Conservation (phyloP, 2,329 filamentous ascomycete genomes). For the Aspergillus neotritici region DNA sequence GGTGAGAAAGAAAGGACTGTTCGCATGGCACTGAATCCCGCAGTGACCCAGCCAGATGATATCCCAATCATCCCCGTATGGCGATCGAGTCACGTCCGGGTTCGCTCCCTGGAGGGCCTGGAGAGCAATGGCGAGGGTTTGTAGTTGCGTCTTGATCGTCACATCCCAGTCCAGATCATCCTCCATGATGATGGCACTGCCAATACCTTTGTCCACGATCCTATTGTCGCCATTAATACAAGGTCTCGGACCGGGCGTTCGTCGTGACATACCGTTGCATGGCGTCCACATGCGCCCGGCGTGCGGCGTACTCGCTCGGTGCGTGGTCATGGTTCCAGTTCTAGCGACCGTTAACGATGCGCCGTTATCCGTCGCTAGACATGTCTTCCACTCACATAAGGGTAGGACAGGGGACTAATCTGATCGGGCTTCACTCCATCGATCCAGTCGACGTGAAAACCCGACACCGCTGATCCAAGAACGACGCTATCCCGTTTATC, state of each 20-base stretch:
- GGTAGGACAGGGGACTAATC: slow-evolving; percentile 13
- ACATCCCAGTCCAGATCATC: slow-evolving; percentile 16
- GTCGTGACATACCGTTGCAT: slow-evolving; percentile 13
- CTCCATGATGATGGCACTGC: slow-evolving; percentile 15
- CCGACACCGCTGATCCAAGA: slow-evolving; percentile 15
- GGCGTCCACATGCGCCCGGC: slow-evolving; percentile 18
- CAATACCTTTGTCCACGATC: slow-evolving; percentile 10
- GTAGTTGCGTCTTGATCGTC: slow-evolving; percentile 12
- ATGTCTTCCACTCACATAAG: slow-evolving; percentile 11
- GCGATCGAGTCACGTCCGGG: background rate
- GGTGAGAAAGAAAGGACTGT: slow-evolving; percentile 10
- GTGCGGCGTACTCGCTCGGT: slow-evolving; percentile 14
- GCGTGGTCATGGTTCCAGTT: slow-evolving; percentile 18
- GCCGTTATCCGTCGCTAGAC: background rate
- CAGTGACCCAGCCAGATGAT: slow-evolving; percentile 23
- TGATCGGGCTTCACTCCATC: slow-evolving; percentile 14
- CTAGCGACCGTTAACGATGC: slow-evolving; percentile 3
- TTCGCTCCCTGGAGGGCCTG: slow-evolving; percentile 4
- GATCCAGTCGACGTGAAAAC: slow-evolving; percentile 16
- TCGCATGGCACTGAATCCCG: slow-evolving; percentile 14
- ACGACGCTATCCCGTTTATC: slow-evolving; percentile 20
- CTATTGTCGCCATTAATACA: background rate
- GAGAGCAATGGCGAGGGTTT: slow-evolving; percentile 7
- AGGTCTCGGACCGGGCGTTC: background rate
- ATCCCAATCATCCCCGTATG: slow-evolving; percentile 17